Percentiles rank a stretch among this genome's conserved stretches.
These are phyloP conservation scores for Citrullus amarus DNA, from an alignment of 306 rosid genomes.

Conservation along the genomic window DNA sequence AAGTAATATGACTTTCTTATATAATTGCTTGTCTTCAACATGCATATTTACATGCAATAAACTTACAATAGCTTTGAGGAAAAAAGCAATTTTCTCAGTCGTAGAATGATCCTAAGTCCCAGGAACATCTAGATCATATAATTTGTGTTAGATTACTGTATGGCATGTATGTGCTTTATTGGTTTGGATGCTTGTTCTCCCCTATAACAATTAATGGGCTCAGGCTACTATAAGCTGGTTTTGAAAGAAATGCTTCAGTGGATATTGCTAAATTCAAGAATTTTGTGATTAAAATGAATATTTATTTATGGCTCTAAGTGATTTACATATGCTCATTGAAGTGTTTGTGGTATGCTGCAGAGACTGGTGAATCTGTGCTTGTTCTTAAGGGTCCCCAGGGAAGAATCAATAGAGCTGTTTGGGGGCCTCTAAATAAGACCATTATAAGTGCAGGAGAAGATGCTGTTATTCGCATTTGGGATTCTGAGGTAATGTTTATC, in stretches of 20 bases:
- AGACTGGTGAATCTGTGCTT: slow-evolving; percentile 60
- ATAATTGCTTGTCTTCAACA: neutral
- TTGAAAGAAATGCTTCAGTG: neutral
- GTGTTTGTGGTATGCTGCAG: slow-evolving; percentile 23
- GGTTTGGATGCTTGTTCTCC: neutral
- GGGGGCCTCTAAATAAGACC: slow-evolving; percentile 82
- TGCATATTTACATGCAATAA: neutral
- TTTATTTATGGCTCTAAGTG: neutral
- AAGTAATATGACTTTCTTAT: neutral
- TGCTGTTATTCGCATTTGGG: slow-evolving; percentile 74
- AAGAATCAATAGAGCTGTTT: slow-evolving; percentile 83
- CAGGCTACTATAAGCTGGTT: neutral
- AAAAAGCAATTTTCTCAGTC: neutral
- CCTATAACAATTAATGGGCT: neutral
- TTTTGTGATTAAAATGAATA: neutral
- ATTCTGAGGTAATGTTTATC: slow-evolving; percentile 48
- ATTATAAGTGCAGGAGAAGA: slow-evolving; percentile 94
- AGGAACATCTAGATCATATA: neutral
- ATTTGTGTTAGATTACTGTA: neutral
- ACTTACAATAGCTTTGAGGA: neutral
- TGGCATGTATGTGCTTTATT: too few species aligned
- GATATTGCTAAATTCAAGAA: neutral
- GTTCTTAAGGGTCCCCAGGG: slow-evolving; percentile 77
- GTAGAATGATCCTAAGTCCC: neutral
- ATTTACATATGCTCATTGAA: neutral